Percentiles rank a stretch among this genome's conserved stretches.
Evolutionary conservation across 805 yeast genomes (phyloP).

Genomic region (Millerago galiae): DNA sequence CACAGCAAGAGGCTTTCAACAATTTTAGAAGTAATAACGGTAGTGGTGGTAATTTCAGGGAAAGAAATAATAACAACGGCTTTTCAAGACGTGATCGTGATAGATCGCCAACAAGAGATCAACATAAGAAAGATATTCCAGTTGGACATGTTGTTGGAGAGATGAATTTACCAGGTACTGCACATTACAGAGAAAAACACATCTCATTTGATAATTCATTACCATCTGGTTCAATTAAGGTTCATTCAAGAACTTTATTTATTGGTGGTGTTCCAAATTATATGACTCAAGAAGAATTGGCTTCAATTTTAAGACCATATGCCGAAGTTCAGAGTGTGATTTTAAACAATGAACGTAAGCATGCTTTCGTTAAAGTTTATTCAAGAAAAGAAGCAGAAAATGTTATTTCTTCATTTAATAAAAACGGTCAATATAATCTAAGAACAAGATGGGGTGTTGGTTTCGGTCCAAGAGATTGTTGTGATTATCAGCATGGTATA

Average conservation of each 20-base stretch:
- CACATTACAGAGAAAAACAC: conserved; percentile 70
- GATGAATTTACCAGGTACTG: conserved; percentile 60
- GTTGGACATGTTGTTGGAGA: conserved; percentile 44
- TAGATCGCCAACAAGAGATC: conserved; percentile 24
- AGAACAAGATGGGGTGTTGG: conserved; percentile 99
- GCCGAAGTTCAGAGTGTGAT: conserved; percentile 92
- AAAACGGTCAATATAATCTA: conserved; percentile 53
- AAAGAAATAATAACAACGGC: conserved; percentile 8
- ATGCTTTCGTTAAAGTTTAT: conserved; percentile 92
- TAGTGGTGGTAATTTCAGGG: conserved; percentile 6
- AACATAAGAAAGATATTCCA: conserved; percentile 17
- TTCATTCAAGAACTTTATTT: conserved; percentile 83
- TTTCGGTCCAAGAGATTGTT: conserved; percentile 97
- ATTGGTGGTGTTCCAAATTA: conserved; percentile 87
- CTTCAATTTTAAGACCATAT: conserved; percentile 67
- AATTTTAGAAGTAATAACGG: conserved; percentile 19
- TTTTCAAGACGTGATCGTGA: conserved; percentile 22
- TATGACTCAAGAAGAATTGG: conserved; percentile 72
- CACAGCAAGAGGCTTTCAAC: conserved; percentile 23
- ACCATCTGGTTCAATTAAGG: conserved; percentile 76
- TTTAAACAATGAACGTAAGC: conserved; percentile 81
- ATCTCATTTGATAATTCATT: conserved; percentile 64
- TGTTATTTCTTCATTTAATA: conserved; percentile 66
- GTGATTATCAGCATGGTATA: conserved; percentile 87
- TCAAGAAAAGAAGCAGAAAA: conserved; percentile 88